Evolutionary conservation across 805 yeast genomes (phyloP).

Genomic region (Myxozyma sirexii): DNA sequence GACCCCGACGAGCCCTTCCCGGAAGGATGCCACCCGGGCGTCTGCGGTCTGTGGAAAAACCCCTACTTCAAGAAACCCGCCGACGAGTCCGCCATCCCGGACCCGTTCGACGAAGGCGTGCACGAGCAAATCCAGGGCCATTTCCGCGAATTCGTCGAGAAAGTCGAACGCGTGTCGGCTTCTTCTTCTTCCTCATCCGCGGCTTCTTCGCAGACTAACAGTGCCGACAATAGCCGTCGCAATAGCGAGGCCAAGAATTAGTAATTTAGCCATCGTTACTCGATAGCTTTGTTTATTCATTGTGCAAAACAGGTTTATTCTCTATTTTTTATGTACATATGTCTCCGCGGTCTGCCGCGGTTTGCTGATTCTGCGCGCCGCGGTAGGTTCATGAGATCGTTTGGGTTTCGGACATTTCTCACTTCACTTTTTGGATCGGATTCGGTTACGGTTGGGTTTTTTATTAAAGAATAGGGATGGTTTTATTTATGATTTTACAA

Average conservation of each 20-base stretch:
- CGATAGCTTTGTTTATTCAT: too few relatives aligned
- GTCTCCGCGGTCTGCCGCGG: too few relatives aligned
- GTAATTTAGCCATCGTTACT: too few relatives aligned
- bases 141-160: conserved; percentile 9
- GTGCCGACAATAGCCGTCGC: conserved; percentile 11
- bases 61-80: conserved; percentile 23
- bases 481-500: not conserved
- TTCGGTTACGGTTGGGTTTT: too few relatives aligned
- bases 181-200: not conserved
- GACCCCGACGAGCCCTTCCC: conserved; percentile 24
- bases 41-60: conserved; percentile 32
- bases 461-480: not conserved
- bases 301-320: too few relatives aligned
- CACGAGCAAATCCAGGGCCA: conserved; percentile 21
- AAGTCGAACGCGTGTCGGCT: conserved; percentile 3
- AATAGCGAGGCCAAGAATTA: not conserved
- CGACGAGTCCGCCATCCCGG: not conserved
- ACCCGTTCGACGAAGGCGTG: conserved; percentile 14
- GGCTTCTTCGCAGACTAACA: not conserved
- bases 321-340: too few relatives aligned
- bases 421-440: too few relatives aligned
- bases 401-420: too few relatives aligned
- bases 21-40: conserved; percentile 32
- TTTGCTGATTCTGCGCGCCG: too few relatives aligned
- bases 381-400: too few relatives aligned